Percentiles rank a stretch among this genome's conserved stretches.
Evolutionary conservation across 208 protist genomes (phyloP).

Genomic region (Paratrypanosoma confusum): DNA sequence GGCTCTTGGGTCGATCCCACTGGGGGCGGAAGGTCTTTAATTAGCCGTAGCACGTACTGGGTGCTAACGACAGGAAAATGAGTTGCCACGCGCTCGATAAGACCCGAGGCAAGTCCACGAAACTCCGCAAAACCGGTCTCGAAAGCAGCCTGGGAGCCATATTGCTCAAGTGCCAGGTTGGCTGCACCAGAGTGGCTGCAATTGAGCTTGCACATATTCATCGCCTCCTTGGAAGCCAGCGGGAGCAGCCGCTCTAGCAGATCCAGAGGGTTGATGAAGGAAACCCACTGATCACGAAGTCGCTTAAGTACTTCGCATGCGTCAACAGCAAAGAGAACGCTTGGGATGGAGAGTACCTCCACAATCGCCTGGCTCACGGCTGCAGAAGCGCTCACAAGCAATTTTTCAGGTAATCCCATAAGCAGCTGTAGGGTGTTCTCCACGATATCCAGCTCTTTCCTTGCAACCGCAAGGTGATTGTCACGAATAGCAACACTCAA

Average conservation of each 20-base stretch:
- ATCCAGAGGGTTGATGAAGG: constrained; percentile 12
- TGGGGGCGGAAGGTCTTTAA: constrained; percentile 30
- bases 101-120: constrained; percentile 21
- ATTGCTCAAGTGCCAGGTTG: constrained; percentile 46
- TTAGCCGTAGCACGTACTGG: constrained; percentile 27
- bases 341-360: constrained; percentile 38
- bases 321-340: constrained; percentile 47
- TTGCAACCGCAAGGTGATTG: constrained; percentile 13
- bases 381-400: constrained; percentile 12
- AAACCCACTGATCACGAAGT: constrained; percentile 19
- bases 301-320: constrained; percentile 26
- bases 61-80: constrained; percentile 35
- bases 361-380: constrained; percentile 20
- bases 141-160: constrained; percentile 38
- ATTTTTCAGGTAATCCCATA: constrained; percentile 18
- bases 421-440: constrained; percentile 47
- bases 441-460: constrained; percentile 19
- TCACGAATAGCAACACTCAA: constrained; percentile 8
- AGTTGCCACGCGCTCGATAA: constrained; percentile 28
- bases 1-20: constrained; percentile 37
- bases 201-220: no score
- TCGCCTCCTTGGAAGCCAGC: constrained; percentile 48
- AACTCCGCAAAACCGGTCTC: constrained; percentile 50
- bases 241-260: constrained; percentile 25
- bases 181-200: constrained; percentile 22